phyloP scores from a whole-genome alignment of 208 protist species.

The Trypanosoma rangeli region DNA sequence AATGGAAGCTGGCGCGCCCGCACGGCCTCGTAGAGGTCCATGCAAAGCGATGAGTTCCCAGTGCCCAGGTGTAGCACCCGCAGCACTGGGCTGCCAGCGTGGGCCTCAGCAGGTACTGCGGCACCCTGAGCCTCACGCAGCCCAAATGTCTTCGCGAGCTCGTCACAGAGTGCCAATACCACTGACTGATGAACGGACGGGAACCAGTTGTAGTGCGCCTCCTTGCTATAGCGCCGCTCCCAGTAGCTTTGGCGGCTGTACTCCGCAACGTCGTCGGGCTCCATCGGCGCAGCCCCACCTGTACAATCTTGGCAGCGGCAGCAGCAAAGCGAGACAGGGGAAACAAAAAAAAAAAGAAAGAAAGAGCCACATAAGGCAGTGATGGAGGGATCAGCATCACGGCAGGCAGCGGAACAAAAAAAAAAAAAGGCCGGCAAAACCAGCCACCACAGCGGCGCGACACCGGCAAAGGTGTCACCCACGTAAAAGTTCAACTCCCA shows the following conservation, averaged over 20 bases:
- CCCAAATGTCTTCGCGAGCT: constrained; percentile 41
- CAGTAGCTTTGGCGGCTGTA: constrained; percentile 81
- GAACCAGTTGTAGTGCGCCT: constrained; percentile 88
- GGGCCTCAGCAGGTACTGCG: background rate
- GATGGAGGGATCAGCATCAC: background rate
- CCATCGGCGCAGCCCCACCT: constrained; percentile 22
- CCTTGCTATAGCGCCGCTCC: constrained; percentile 59
- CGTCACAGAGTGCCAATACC: constrained; percentile 47
- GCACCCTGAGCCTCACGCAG: constrained; percentile 5
- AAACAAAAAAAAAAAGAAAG: constrained; percentile 17
- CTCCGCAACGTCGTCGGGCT: constrained; percentile 52
- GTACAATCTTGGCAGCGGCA: background rate
- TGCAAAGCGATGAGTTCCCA: constrained; percentile 75
- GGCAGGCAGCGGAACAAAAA: background rate
- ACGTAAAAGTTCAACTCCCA: background rate
- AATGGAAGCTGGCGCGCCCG: constrained; percentile 36
- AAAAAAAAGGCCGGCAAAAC: background rate
- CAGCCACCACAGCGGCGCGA: no score
- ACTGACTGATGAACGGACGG: constrained; percentile 57
- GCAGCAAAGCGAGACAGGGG: constrained; percentile 8
- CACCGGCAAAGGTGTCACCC: background rate
- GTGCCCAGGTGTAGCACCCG: constrained; percentile 80
- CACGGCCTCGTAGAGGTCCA: constrained; percentile 44
- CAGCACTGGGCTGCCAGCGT: constrained; percentile 14
- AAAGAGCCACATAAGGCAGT: constrained; percentile 7